These are phyloP conservation scores for Haplosporangium sp. DNA, from an alignment of 371 early-diverging fungal genomes.

Conservation along the genomic window DNA sequence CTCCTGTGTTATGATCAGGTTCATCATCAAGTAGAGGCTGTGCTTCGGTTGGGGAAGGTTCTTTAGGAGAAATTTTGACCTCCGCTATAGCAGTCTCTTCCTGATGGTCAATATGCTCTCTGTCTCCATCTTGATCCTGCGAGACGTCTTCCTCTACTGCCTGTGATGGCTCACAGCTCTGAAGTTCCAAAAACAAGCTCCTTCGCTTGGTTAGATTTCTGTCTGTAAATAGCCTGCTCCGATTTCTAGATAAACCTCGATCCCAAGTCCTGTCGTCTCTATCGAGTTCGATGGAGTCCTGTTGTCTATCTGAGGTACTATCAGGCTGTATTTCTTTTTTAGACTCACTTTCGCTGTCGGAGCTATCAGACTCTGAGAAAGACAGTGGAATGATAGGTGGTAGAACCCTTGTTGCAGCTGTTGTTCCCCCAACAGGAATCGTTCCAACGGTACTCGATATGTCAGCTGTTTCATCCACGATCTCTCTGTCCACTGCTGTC, in stretches of 20 bases:
- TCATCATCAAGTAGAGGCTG: background rate
- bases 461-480: background rate
- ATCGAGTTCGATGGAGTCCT: background rate
- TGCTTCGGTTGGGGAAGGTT: background rate
- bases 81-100: background rate
- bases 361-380: slow-evolving; percentile 16
- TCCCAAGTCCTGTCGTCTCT: slow-evolving; percentile 1
- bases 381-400: slow-evolving; percentile 8
- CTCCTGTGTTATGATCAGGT: no score
- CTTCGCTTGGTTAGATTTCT: slow-evolving; percentile 25
- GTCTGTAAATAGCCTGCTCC: slow-evolving; percentile 9
- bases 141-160: background rate
- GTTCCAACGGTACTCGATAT: background rate
- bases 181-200: slow-evolving; percentile 46
- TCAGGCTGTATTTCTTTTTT: background rate
- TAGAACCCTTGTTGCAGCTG: background rate
- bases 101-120: background rate
- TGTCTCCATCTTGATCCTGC: background rate
- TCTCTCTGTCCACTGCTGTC: slow-evolving; percentile 22
- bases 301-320: background rate
- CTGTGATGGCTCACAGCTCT: slow-evolving; percentile 12
- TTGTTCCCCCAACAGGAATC: background rate
- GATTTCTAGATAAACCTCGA: slow-evolving; percentile 1
- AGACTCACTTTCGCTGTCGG: slow-evolving; percentile 4
- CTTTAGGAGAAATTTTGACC: background rate